Percentiles rank a stretch among this genome's conserved stretches.
Evolutionary conservation across 352 stramenopile species (phyloP).

Genomic region (Blastocystis sp.): DNA sequence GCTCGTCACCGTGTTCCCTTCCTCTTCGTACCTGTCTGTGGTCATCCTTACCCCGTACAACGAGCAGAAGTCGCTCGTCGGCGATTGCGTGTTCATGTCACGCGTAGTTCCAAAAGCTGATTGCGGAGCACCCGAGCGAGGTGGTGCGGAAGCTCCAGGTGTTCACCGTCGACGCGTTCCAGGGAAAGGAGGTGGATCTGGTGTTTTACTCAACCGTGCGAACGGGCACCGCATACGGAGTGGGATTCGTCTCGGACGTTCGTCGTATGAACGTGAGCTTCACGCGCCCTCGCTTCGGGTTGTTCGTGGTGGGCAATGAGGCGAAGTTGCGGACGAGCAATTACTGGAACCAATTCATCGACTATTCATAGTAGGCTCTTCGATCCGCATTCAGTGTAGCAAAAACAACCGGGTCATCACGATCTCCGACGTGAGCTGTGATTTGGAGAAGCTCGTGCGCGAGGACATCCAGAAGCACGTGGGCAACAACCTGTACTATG

Average conservation of each 20-base stretch:
- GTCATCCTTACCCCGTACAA: conserved; percentile 98
- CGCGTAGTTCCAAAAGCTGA: conserved; percentile 27
- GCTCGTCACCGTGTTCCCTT: conserved; percentile 43
- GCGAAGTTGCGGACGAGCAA: conserved; percentile 59
- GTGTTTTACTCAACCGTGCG: conserved; percentile 97
- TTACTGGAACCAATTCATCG: conserved; percentile 72
- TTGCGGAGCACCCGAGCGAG: conserved; percentile 25
- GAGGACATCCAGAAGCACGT: conserved; percentile 35
- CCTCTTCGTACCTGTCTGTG: conserved; percentile 80
- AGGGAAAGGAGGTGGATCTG: conserved; percentile 96
- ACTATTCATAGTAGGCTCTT: conserved; percentile 23
- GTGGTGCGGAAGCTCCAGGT: conserved; percentile 76
- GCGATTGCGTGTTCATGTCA: background rate
- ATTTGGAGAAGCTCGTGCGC: conserved; percentile 19
- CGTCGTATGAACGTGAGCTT: conserved; percentile 87
- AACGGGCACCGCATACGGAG: conserved; percentile 81
- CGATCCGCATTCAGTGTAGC: background rate
- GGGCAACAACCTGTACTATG: conserved; percentile 22
- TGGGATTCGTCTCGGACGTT: conserved; percentile 88
- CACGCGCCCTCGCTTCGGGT: conserved; percentile 84
- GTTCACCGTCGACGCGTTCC: conserved; percentile 95
- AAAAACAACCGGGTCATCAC: conserved; percentile 27
- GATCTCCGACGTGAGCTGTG: background rate
- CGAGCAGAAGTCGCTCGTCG: conserved; percentile 85
- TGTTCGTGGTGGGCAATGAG: conserved; percentile 83